Evolutionary conservation across 2,329 filamentous ascomycete genomes (phyloP).

Genomic region (Raffaelea albimanens): DNA sequence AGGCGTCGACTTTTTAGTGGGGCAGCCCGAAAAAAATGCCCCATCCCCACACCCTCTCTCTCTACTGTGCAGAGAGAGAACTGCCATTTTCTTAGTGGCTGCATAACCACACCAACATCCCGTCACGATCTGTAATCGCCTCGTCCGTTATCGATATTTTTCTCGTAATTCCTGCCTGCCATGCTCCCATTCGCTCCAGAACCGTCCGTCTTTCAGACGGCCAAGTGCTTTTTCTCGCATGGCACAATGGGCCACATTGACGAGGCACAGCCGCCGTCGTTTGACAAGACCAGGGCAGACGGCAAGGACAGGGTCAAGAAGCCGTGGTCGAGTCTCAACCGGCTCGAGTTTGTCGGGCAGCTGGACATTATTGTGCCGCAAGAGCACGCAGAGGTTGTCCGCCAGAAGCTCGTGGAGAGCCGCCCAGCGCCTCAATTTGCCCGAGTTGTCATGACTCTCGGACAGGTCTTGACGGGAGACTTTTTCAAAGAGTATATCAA

Average conservation of each 20-base stretch:
- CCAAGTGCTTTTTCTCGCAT: conserved; percentile 68
- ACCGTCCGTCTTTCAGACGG: conserved; percentile 39
- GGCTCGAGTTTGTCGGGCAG: conserved; percentile 48
- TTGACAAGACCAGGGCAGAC: not conserved
- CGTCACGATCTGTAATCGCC: no score
- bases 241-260: conserved; percentile 62
- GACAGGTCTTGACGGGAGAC: conserved; percentile 58
- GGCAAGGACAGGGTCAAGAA: conserved; percentile 36
- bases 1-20: conserved; percentile 9
- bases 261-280: conserved; percentile 57
- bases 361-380: conserved; percentile 65
- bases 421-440: conserved; percentile 42
- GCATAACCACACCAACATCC: no score
- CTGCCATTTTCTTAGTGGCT: no score
- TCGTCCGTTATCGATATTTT: no score
- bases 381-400: conserved; percentile 46
- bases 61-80: no score
- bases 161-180: no score
- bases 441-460: conserved; percentile 62
- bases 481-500: conserved; percentile 87
- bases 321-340: conserved; percentile 62
- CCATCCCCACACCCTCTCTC: not conserved
- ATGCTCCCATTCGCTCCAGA: conserved; percentile 36
- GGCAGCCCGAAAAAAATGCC: conserved; percentile 4
- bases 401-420: conserved; percentile 32